Conservation (phyloP, 768 basidiomycete species). For the Arthromyces matolae region DNA sequence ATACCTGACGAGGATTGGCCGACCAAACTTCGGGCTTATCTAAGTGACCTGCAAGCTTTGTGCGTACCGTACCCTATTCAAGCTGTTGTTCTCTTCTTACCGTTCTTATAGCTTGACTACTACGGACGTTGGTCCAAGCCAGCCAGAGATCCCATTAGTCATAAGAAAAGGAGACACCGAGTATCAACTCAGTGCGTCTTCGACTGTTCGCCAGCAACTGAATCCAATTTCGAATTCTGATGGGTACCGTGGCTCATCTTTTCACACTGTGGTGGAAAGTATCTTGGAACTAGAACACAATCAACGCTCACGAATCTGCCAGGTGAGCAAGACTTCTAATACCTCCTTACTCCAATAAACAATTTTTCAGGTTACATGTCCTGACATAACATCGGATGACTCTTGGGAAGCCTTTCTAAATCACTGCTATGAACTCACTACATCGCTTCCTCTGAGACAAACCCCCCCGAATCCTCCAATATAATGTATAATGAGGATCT, state of each 20-base stretch:
- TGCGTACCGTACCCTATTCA: slow-evolving; percentile 28
- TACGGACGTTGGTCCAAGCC: slow-evolving; percentile 23
- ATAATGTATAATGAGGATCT: neutral
- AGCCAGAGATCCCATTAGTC: slow-evolving; percentile 46
- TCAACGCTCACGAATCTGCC: slow-evolving; percentile 47
- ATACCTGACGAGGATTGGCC: slow-evolving; percentile 35
- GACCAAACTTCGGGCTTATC: slow-evolving; percentile 37
- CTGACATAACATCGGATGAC: slow-evolving; percentile 31
- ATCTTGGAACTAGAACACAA: slow-evolving; percentile 51
- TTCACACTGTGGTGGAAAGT: slow-evolving; percentile 40
- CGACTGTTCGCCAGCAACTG: slow-evolving; percentile 44
- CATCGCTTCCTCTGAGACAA: slow-evolving; percentile 2
- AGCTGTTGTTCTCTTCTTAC: too few relatives aligned
- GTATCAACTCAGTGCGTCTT: slow-evolving; percentile 46
- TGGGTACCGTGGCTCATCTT: slow-evolving; percentile 5
- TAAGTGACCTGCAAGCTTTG: slow-evolving; percentile 37
- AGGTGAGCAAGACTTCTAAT: slow-evolving; percentile 40
- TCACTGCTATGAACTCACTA: slow-evolving; percentile 36
- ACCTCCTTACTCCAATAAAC: neutral
- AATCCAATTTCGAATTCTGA: slow-evolving; percentile 19
- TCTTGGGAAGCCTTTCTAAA: slow-evolving; percentile 41
- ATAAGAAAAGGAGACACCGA: slow-evolving; percentile 31
- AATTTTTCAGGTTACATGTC: slow-evolving; percentile 44
- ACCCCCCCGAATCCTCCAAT: neutral
- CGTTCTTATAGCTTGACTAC: slow-evolving; percentile 37